phyloP scores from a whole-genome alignment of 129 eudicot genomes.

The Solidago caesia region DNA sequence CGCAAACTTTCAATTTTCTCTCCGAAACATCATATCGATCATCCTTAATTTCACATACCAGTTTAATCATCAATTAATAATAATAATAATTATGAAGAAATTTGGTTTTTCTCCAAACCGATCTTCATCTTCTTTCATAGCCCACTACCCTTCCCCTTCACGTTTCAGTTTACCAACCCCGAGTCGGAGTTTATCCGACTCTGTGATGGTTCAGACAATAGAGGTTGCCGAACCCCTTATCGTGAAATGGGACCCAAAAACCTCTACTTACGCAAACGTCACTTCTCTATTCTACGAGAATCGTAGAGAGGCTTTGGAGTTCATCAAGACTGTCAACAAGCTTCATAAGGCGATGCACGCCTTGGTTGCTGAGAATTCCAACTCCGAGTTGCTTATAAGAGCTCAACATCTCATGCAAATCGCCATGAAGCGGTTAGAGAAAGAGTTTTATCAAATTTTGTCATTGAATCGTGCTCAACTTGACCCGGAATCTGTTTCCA shows the following conservation, averaged over 20 bases:
- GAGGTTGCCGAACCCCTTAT: conserved; percentile 49
- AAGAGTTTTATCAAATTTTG: conserved; percentile 67
- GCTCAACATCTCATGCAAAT: conserved; percentile 66
- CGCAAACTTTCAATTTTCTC: too few relatives aligned
- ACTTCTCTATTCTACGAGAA: conserved; percentile 64
- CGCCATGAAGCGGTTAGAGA: conserved; percentile 65
- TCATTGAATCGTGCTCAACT: conserved; percentile 55
- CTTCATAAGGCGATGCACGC: conserved; percentile 64
- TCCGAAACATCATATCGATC: too few relatives aligned
- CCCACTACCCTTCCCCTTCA: conserved; percentile 46
- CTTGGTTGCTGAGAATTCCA: conserved; percentile 35
- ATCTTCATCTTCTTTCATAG: conserved; percentile 39
- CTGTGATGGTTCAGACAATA: conserved; percentile 45
- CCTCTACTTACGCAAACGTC: conserved; percentile 48
- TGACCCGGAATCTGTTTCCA: conserved; percentile 60
- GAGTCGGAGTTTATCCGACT: conserved; percentile 42
- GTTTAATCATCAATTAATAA: too few relatives aligned
- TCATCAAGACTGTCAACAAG: conserved; percentile 45
- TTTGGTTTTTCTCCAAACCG: conserved; percentile 28
- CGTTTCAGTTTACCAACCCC: conserved; percentile 40
- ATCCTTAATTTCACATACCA: too few relatives aligned
- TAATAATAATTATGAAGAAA: conserved; percentile 30
- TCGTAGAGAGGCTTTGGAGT: conserved; percentile 51
- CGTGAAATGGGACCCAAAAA: conserved; percentile 57
- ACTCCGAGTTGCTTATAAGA: conserved; percentile 42